Evolutionary conservation across 495 filamentous ascomycete species (phyloP).

Genomic region (Bryoglossum gracile): DNA sequence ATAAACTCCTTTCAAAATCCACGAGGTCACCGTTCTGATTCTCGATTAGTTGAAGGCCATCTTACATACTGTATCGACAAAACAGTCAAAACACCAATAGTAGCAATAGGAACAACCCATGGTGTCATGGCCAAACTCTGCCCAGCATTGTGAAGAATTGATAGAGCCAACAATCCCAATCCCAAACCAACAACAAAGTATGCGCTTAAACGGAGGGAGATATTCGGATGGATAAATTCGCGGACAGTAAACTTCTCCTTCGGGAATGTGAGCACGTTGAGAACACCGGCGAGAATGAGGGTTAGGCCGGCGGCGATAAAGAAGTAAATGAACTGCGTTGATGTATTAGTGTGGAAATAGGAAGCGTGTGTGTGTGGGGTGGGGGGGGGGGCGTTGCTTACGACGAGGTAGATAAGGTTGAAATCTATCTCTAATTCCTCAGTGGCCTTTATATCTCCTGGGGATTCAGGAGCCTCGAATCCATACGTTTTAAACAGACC

Average conservation of each 20-base stretch:
- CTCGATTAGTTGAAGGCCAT: too few relatives aligned
- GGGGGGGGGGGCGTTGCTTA: not conserved
- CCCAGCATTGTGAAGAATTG: slow-evolving; percentile 20
- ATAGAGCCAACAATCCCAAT: slow-evolving; percentile 23
- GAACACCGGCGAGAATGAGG: slow-evolving; percentile 33
- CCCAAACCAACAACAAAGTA: slow-evolving; percentile 4
- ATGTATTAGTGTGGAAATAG: not conserved
- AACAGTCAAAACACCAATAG: slow-evolving; percentile 29
- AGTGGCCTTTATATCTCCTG: not conserved
- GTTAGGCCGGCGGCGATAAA: slow-evolving; percentile 38
- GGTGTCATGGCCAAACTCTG: slow-evolving; percentile 24
- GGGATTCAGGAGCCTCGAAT: slow-evolving; percentile 20
- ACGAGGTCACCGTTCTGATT: too few relatives aligned
- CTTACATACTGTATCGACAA: slow-evolving; percentile 30
- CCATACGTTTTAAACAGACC: slow-evolving; percentile 1
- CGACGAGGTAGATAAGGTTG: not conserved
- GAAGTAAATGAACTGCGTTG: slow-evolving; percentile 35
- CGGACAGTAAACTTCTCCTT: slow-evolving; percentile 18
- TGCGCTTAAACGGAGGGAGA: slow-evolving; percentile 8
- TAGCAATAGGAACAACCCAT: slow-evolving; percentile 35
- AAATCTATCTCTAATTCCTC: not conserved
- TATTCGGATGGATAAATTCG: slow-evolving; percentile 10
- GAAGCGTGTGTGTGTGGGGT: not conserved
- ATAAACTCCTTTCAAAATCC: too few relatives aligned
- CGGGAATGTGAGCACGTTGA: slow-evolving; percentile 31